These are phyloP conservation scores for Xanthoceras sorbifolium DNA, from an alignment of 345 rosid species.

Conservation along the genomic window DNA sequence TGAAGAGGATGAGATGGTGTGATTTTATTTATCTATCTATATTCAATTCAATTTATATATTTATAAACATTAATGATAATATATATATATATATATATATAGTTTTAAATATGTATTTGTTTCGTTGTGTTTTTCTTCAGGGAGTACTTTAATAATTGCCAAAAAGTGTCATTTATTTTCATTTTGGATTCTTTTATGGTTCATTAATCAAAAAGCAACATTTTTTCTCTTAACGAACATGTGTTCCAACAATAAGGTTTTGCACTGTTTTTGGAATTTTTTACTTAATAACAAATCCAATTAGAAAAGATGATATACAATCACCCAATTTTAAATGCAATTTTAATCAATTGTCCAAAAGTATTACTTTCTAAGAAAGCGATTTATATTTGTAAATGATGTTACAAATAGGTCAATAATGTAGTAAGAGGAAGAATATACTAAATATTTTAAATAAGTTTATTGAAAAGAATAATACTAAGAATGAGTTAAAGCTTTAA, in stretches of 20 bases:
- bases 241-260: background rate
- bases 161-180: slow-evolving; percentile 28
- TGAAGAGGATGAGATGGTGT: slow-evolving; percentile 20
- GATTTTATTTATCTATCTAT: slow-evolving; percentile 34
- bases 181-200: slow-evolving; percentile 31
- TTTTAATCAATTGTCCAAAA: too few species aligned
- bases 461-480: too few species aligned
- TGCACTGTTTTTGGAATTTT: background rate
- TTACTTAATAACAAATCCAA: background rate
- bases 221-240: background rate
- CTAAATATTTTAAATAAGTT: too few species aligned
- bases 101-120: background rate
- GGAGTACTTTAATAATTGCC: slow-evolving; percentile 25
- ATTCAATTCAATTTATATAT: background rate
- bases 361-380: too few species aligned
- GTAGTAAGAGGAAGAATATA: too few species aligned
- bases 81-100: background rate
- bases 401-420: too few species aligned
- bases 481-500: too few species aligned
- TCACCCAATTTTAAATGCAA: too few species aligned
- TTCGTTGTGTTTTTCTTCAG: background rate
- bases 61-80: background rate
- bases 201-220: slow-evolving; percentile 11
- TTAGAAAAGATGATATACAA: too few species aligned
- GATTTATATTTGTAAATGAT: too few species aligned